Conservation (phyloP, 306 rosid genomes). For the Quercus ilex region DNA sequence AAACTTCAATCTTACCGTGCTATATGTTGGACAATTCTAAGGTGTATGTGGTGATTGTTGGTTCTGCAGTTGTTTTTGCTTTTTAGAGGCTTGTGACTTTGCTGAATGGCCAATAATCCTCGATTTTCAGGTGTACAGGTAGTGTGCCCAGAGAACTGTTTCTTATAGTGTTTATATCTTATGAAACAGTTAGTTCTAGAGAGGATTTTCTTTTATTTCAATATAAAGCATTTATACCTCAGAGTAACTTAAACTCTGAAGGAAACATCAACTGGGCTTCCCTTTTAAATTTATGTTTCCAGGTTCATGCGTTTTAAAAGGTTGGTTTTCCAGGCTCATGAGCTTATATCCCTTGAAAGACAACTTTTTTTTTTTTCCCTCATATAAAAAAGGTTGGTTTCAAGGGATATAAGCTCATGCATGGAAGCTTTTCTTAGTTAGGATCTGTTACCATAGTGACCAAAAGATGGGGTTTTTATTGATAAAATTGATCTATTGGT, state of each 20-base stretch:
- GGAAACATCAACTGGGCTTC: background rate
- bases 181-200: background rate
- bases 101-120: slow-evolving; percentile 70
- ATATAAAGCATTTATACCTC: background rate
- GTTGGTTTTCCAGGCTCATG: background rate
- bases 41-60: slow-evolving; percentile 18
- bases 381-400: background rate
- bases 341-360: too few species aligned
- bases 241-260: background rate
- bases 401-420: slow-evolving; percentile 2
- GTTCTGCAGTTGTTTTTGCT: slow-evolving; percentile 33
- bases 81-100: slow-evolving; percentile 12
- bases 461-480: background rate
- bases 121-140: slow-evolving; percentile 83
- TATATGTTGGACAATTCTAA: background rate
- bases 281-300: background rate
- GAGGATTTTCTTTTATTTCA: background rate
- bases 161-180: background rate
- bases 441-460: background rate
- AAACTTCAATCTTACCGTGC: background rate
- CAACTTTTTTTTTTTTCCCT: too few species aligned
- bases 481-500: background rate
- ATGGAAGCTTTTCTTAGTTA: background rate
- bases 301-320: background rate
- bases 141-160: slow-evolving; percentile 1